Evolutionary conservation across 2,329 filamentous ascomycete species (phyloP).

Genomic region (Didymella keratinophila): DNA sequence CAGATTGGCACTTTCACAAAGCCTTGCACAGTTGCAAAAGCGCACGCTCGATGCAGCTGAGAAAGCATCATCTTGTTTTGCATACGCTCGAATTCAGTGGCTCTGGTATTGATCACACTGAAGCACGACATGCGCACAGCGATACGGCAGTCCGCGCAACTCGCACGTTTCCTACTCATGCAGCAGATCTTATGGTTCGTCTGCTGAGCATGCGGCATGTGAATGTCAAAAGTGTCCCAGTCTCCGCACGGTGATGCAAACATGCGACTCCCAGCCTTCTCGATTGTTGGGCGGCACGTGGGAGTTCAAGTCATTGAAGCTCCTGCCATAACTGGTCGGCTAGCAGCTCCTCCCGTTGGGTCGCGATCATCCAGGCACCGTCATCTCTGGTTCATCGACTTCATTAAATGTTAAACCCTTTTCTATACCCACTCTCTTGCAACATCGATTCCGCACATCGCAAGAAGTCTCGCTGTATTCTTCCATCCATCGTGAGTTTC

Average conservation of each 20-base stretch:
- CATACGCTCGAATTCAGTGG: neutral
- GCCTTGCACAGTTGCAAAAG: neutral
- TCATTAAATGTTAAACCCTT: constrained; percentile 3
- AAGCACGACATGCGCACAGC: neutral
- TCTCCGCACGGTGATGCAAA: neutral
- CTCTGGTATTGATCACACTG: neutral
- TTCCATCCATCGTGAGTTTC: constrained; percentile 15
- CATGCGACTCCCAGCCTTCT: constrained; percentile 14
- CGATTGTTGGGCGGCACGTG: constrained; percentile 10
- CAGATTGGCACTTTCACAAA: neutral
- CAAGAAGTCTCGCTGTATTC: neutral
- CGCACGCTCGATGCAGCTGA: neutral
- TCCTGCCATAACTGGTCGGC: constrained; percentile 10
- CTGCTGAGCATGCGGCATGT: neutral
- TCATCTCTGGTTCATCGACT: constrained; percentile 12
- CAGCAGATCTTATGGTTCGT: neutral
- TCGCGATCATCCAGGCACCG: constrained; percentile 15
- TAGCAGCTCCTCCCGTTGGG: constrained; percentile 5
- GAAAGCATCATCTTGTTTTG: neutral
- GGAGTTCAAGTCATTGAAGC: neutral
- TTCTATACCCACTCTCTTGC: neutral
- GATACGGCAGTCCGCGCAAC: neutral
- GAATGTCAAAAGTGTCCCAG: neutral
- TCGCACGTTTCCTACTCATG: neutral
- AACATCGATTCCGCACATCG: constrained; percentile 23